Conservation (phyloP, 345 rosid species). For the Populus alba region DNA sequence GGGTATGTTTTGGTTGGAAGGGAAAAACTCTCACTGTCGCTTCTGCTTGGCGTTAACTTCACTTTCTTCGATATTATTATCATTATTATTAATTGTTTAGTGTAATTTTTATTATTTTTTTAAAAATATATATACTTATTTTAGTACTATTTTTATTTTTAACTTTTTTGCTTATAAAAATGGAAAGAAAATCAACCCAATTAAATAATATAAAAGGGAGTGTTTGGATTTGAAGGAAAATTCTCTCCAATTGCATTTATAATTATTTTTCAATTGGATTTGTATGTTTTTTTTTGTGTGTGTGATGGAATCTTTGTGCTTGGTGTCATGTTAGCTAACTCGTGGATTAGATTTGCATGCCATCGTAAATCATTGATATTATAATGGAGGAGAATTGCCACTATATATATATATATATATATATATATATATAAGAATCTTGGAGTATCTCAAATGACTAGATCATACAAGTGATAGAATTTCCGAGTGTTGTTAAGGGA, state of each 20-base stretch:
- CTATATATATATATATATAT: no score
- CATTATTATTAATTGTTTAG: slow-evolving; percentile 34
- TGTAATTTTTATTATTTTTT: not conserved
- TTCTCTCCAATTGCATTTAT: slow-evolving; percentile 7
- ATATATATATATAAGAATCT: no score
- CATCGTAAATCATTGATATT: not conserved
- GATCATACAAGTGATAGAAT: not conserved
- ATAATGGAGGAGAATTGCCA: no score
- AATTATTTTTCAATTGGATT: not conserved
- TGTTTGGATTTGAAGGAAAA: slow-evolving; percentile 36
- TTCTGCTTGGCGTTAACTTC: slow-evolving; percentile 88
- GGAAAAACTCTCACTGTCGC: slow-evolving; percentile 87
- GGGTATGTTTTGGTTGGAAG: slow-evolving; percentile 84
- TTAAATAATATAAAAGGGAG: slow-evolving; percentile 30
- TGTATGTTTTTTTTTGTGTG: not conserved
- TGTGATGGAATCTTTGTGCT: not conserved
- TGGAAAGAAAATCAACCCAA: slow-evolving; percentile 20
- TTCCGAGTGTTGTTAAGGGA: not conserved
- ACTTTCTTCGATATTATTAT: slow-evolving; percentile 17
- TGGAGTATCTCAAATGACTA: not conserved
- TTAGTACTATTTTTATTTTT: not conserved
- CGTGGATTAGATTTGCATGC: not conserved
- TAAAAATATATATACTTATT: not conserved
- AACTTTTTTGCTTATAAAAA: not conserved
- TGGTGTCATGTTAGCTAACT: not conserved